Evolutionary conservation across 495 filamentous ascomycete genomes (phyloP).

Genomic region (Sporormia fimetaria): DNA sequence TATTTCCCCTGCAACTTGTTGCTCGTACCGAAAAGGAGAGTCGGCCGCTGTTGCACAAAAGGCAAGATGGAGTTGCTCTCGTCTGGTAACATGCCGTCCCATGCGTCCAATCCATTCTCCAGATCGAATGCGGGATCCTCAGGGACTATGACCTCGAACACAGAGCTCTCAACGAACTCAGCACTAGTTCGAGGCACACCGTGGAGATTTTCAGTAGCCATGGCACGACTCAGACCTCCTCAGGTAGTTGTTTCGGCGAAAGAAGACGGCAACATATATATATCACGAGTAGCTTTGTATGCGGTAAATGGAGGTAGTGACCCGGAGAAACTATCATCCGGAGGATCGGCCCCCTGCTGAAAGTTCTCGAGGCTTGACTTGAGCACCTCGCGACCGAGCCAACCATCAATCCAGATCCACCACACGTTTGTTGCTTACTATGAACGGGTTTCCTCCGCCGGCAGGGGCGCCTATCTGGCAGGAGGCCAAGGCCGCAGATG

Average conservation of each 20-base stretch:
- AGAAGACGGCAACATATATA: too few species aligned
- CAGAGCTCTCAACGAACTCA: conserved; percentile 61
- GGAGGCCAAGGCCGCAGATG: conserved; percentile 72
- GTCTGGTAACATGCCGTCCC: conserved; percentile 42
- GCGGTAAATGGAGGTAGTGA: too few species aligned
- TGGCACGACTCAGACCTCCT: too few species aligned
- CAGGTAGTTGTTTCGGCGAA: too few species aligned
- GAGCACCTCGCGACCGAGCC: not conserved
- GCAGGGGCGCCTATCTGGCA: conserved; percentile 63
- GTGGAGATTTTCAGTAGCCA: too few species aligned
- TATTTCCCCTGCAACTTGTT: conserved; percentile 14
- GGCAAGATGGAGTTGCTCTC: conserved; percentile 28
- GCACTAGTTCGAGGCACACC: conserved; percentile 16
- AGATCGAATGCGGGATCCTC: conserved; percentile 54
- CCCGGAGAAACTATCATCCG: not conserved
- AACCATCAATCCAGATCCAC: conserved; percentile 8
- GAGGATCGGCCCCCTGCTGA: too few species aligned
- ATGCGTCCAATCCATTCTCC: conserved; percentile 43
- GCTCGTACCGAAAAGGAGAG: conserved; percentile 61
- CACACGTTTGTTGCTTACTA: conserved; percentile 37
- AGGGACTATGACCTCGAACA: conserved; percentile 70
- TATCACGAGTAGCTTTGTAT: too few species aligned
- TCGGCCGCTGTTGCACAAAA: conserved; percentile 25
- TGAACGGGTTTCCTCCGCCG: conserved; percentile 45
- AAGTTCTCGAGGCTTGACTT: too few species aligned